Conservation (phyloP, 2,329 filamentous ascomycete genomes). For the Colletotrichum shisoi region DNA sequence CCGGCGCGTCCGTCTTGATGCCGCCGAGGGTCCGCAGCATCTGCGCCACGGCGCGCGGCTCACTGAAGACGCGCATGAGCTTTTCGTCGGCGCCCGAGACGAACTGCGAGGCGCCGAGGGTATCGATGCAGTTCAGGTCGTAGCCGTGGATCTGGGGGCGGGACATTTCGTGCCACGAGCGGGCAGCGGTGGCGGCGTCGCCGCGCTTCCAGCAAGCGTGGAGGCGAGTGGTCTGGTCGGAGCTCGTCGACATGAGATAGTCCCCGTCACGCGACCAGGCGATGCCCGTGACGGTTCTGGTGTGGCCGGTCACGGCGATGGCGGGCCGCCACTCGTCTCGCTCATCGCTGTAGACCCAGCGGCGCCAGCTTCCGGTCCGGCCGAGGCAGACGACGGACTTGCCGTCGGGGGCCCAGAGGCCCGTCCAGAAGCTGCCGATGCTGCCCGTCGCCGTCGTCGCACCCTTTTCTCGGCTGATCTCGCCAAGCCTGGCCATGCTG, state of each 20-base stretch:
- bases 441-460: slow-evolving; percentile 96
- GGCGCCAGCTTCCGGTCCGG: slow-evolving; percentile 90
- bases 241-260: slow-evolving; percentile 87
- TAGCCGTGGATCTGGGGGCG: slow-evolving; percentile 98
- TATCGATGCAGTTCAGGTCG: slow-evolving; percentile 92
- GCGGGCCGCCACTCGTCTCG: slow-evolving; percentile 77
- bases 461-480: slow-evolving; percentile 93
- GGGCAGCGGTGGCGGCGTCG: slow-evolving; percentile 30
- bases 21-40: slow-evolving; percentile 75
- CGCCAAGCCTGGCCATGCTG: slow-evolving; percentile 82
- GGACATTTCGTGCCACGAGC: slow-evolving; percentile 94
- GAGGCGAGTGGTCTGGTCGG: slow-evolving; percentile 91
- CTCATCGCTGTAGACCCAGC: slow-evolving; percentile 73
- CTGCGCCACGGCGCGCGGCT: slow-evolving; percentile 82
- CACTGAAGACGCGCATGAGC: slow-evolving; percentile 91
- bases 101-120: slow-evolving; percentile 76
- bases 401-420: slow-evolving; percentile 85
- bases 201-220: slow-evolving; percentile 77
- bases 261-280: slow-evolving; percentile 83
- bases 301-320: slow-evolving; percentile 83
- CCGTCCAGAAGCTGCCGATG: slow-evolving; percentile 95
- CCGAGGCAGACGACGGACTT: slow-evolving; percentile 80
- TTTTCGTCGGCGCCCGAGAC: slow-evolving; percentile 97
- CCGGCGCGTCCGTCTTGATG: slow-evolving; percentile 53
- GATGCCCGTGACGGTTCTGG: slow-evolving; percentile 79